Conservation (phyloP, 2,329 filamentous ascomycete species). For the Phaeosphaeria sp. region DNA sequence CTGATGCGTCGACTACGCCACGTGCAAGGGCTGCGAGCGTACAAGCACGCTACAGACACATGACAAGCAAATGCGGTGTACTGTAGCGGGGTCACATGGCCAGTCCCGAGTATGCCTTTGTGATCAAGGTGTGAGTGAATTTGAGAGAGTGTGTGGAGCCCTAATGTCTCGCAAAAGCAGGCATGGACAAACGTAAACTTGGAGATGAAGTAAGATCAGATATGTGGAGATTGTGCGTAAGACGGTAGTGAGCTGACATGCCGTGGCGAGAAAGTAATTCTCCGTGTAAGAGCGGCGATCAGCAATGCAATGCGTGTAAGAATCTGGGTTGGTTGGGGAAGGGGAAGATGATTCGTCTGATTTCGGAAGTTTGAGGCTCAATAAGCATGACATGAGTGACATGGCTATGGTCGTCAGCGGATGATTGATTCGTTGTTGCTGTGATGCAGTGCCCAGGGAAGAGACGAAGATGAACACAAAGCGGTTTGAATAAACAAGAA, state of each 20-base stretch:
- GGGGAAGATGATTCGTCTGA: too few relatives aligned
- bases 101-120: neutral
- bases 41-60: too few relatives aligned
- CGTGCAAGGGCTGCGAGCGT: too few relatives aligned
- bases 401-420: neutral
- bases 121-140: neutral
- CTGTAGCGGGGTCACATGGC: neutral
- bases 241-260: neutral
- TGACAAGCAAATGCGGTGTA: neutral
- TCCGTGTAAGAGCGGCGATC: neutral
- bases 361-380: conserved; percentile 3
- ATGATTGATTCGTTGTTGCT: neutral
- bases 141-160: neutral
- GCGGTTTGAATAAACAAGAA: conserved; percentile 14
- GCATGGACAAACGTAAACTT: neutral
- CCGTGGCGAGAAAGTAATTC: neutral
- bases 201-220: neutral
- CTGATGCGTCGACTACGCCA: neutral
- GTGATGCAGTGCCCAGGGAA: neutral
- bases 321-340: neutral
- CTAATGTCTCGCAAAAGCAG: neutral
- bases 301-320: neutral
- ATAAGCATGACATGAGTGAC: conserved; percentile 1
- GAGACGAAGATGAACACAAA: conserved; percentile 4
- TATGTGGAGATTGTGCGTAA: neutral